Conservation (phyloP, 2,329 filamentous ascomycete genomes). For the Grosmannia huntii region DNA sequence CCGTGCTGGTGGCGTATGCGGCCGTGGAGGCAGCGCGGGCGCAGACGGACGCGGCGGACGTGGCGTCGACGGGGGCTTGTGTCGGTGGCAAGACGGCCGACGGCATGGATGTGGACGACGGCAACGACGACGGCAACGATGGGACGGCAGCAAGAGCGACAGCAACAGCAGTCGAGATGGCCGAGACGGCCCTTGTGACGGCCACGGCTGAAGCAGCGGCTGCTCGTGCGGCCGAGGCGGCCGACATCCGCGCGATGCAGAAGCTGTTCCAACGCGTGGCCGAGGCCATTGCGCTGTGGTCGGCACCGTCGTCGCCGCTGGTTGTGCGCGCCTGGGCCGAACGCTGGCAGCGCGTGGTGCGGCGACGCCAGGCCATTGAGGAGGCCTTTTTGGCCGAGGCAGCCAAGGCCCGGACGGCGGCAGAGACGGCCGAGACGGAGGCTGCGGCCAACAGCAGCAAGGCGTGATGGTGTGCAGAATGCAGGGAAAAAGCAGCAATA, state of each 20-base stretch:
- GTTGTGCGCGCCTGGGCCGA: constrained; percentile 69
- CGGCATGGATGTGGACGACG: constrained; percentile 26
- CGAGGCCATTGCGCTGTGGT: constrained; percentile 61
- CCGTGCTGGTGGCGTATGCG: constrained; percentile 17
- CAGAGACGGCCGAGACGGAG: not conserved
- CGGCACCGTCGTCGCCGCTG: constrained; percentile 36
- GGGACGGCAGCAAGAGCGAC: constrained; percentile 23
- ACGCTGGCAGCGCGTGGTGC: constrained; percentile 77
- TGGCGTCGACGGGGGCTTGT: no score
- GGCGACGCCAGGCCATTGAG: constrained; percentile 71
- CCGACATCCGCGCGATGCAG: constrained; percentile 62
- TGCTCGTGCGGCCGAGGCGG: constrained; percentile 51
- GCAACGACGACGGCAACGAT: not conserved
- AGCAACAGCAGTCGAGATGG: constrained; percentile 8
- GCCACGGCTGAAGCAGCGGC: constrained; percentile 10
- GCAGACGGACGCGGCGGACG: no score
- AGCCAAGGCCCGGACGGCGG: constrained; percentile 13
- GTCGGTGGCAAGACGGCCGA: constrained; percentile 15
- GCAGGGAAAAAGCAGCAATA: no score
- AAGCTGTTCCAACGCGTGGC: constrained; percentile 72
- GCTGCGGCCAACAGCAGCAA: not conserved
- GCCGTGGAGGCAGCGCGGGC: constrained; percentile 20
- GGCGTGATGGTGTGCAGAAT: not conserved
- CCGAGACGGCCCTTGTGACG: constrained; percentile 19
- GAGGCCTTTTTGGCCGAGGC: constrained; percentile 48